Evolutionary conservation across 805 yeast genomes (phyloP), one percentile per base, ranked within the genome.

Genomic region (Suhomyces xylopsoci): DNA sequence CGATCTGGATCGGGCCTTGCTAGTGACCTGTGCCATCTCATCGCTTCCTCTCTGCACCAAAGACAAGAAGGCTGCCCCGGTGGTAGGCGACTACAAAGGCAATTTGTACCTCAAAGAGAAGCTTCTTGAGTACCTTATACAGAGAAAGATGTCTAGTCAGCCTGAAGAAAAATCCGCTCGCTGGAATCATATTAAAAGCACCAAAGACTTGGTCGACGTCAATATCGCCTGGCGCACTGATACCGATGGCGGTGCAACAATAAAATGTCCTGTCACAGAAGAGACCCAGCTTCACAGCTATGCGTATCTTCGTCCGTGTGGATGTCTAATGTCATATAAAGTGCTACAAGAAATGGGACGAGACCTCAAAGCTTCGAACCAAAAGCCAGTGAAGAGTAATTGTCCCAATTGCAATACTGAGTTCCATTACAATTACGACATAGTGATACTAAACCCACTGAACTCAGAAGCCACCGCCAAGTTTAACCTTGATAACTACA

Each of bases 41-140:
- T 43, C 74, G 64, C 52, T 74, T 57, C 58, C 72, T 2, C 71
- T 89, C 17, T 38, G 19, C 42, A 19, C 20, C 17, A 55, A 59
- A n/a, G 61, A 60, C 5, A 53, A 58, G 25, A n/a, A 22, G 6
- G 59, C 58, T 12, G 60, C 54, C 4, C 87, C 86, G 0, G 69
- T 88, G 1, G 86, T 87, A 1, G 79, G 89, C 32, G 96, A 90
- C 66, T 84, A 75, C 62, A 70, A 70, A 48, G 97, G 97, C 0
- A 63, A 73, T 28, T 61, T 90, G 4, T 87, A 78, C 65, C 81
- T 85, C 57, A 88, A 87, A 55, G 88, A 83, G 52, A 67, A 83
- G 26, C 64, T 88, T 0, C 61, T 90, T 6, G 85, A 85, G n/a
- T 42, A 24, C 14, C 28, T 42, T 20, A 20, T 42, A 38, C 42